A percentile compares a stretch with the other conserved stretches of the same genome.
These are phyloP conservation scores for Malus hybrid DNA, from an alignment of 331 rosid genomes.

Conservation along the genomic window DNA sequence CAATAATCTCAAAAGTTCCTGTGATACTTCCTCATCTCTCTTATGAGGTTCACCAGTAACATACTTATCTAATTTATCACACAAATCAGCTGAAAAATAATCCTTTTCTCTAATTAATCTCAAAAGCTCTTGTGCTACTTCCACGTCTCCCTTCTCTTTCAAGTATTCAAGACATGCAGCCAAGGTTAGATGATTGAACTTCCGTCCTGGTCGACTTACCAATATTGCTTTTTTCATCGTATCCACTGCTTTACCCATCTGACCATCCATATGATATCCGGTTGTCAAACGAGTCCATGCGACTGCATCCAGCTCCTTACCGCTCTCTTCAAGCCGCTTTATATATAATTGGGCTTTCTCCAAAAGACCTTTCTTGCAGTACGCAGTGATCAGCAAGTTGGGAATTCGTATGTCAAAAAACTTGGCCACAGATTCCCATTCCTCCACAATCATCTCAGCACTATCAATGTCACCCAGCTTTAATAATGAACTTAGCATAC, in stretches of 20 bases:
- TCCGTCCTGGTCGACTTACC: slow-evolving; percentile 23
- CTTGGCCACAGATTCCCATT: slow-evolving; percentile 47
- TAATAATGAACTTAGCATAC: slow-evolving; percentile 47
- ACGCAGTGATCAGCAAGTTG: slow-evolving; percentile 37
- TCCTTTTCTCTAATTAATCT: slow-evolving; percentile 17
- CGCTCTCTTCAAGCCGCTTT: slow-evolving; percentile 35
- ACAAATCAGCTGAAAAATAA: slow-evolving; percentile 13
- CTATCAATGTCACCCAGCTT: slow-evolving; percentile 51
- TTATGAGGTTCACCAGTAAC: slow-evolving; percentile 17
- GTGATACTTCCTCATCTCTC: not conserved
- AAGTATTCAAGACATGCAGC: slow-evolving; percentile 39
- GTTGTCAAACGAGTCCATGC: slow-evolving; percentile 42
- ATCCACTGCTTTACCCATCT: slow-evolving; percentile 54
- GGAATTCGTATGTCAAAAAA: slow-evolving; percentile 42
- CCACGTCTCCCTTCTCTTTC: slow-evolving; percentile 46
- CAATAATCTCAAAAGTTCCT: not conserved
- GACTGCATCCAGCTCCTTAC: slow-evolving; percentile 28
- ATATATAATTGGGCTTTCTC: slow-evolving; percentile 48
- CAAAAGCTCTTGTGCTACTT: slow-evolving; percentile 36
- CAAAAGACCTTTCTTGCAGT: slow-evolving; percentile 47
- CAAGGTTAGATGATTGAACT: slow-evolving; percentile 18
- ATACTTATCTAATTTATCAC: slow-evolving; percentile 29
- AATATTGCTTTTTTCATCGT: slow-evolving; percentile 37
- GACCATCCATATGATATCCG: slow-evolving; percentile 28
- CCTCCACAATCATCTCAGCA: slow-evolving; percentile 47